Evolutionary conservation across 2,329 filamentous ascomycete species (phyloP).

Genomic region (Moelleriella libera): DNA sequence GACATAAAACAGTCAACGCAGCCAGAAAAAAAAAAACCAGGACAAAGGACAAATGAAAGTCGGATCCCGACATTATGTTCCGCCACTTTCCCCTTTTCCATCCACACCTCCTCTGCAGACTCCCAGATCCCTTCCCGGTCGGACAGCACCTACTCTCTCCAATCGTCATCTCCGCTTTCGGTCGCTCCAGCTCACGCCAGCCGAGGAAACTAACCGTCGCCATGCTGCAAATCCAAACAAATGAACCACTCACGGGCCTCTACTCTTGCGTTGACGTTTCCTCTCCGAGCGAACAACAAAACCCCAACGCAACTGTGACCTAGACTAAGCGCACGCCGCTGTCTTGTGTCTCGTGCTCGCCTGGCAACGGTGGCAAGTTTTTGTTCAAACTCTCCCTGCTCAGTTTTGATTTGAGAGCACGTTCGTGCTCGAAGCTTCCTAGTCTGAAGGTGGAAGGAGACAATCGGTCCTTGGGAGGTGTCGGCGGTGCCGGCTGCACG

Average conservation of each 20-base stretch:
- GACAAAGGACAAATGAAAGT: no score
- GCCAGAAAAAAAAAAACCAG: constrained; percentile 7
- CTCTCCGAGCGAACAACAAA: no score
- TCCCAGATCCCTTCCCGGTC: no score
- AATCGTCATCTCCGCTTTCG: no score
- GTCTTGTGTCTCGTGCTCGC: constrained; percentile 13
- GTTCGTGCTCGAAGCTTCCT: constrained; percentile 33
- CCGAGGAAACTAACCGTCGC: no score
- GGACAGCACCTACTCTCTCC: no score
- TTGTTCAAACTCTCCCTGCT: constrained; percentile 47
- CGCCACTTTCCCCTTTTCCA: no score
- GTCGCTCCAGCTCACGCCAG: no score
- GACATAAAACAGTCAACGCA: constrained; percentile 16
- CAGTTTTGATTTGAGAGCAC: constrained; percentile 24
- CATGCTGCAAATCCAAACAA: no score
- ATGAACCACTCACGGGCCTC: background rate
- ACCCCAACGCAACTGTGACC: constrained; percentile 9
- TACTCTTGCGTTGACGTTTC: no score
- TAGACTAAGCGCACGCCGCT: constrained; percentile 18
- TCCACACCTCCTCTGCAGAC: no score
- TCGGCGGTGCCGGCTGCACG: constrained; percentile 24
- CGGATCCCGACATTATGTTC: no score
- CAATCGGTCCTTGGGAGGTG: constrained; percentile 15
- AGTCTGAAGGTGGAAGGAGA: constrained; percentile 6
- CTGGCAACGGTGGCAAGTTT: constrained; percentile 41